phyloP scores from a whole-genome alignment of 148 eudicot genomes.

The Rhododendron griersonianum region DNA sequence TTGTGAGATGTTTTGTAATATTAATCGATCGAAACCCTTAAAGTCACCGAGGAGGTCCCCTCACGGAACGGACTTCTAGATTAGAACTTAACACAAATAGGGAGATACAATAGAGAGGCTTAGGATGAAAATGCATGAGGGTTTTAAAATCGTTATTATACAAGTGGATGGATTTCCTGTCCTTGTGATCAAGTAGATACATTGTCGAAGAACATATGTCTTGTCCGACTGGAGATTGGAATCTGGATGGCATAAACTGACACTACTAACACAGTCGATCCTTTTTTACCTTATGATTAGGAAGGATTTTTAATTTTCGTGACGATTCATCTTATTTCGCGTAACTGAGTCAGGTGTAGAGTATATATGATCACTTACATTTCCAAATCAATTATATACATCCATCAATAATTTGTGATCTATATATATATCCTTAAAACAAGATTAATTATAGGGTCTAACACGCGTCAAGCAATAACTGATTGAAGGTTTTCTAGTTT shows the following conservation, averaged over 20 bases:
- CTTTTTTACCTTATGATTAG: not conserved
- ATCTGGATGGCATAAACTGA: not conserved
- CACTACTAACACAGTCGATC: not conserved
- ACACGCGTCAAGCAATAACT: not conserved
- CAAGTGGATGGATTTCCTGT: not conserved
- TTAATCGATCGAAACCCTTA: no score
- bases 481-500: not conserved
- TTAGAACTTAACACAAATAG: not conserved
- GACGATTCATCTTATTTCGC: not conserved
- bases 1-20: no score
- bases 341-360: not conserved
- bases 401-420: not conserved
- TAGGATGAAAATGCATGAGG: not conserved
- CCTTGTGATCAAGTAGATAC: not conserved
- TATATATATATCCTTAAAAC: not conserved
- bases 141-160: not conserved
- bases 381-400: not conserved
- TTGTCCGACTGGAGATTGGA: not conserved
- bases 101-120: not conserved
- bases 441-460: not conserved
- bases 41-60: not conserved
- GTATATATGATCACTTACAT: not conserved
- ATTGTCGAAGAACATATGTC: not conserved
- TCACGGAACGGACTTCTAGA: not conserved
- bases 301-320: no score